phyloP scores from a whole-genome alignment of 768 basidiomycete species.

The Paxillus rubicundulus region DNA sequence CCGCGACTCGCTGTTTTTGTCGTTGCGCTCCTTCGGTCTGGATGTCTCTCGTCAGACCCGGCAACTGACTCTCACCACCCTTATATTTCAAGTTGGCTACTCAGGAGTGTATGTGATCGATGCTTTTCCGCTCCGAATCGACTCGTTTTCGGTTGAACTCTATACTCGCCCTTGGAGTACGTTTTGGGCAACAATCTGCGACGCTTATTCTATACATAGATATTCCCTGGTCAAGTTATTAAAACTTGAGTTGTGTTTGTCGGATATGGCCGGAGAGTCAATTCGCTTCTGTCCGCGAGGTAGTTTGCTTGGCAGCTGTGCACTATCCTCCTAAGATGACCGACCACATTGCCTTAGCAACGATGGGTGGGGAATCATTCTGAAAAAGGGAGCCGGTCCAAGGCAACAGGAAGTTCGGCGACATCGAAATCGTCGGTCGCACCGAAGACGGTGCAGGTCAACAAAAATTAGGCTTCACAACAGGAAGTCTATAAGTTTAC shows the following conservation, averaged over 20 bases:
- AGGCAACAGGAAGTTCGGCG: neutral
- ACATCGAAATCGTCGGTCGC: neutral
- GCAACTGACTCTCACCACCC: slow-evolving; percentile 61
- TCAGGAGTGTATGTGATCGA: slow-evolving; percentile 5
- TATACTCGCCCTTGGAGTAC: slow-evolving; percentile 60
- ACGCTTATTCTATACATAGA: slow-evolving; percentile 12
- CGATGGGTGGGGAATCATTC: slow-evolving; percentile 49
- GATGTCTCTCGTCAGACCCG: slow-evolving; percentile 68
- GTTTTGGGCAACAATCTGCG: slow-evolving; percentile 12
- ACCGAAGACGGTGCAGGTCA: neutral
- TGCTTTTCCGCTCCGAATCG: slow-evolving; percentile 22
- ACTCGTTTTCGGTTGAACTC: slow-evolving; percentile 74
- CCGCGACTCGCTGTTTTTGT: too few species aligned
- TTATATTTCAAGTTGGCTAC: slow-evolving; percentile 41
- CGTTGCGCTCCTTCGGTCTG: slow-evolving; percentile 63
- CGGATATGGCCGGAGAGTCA: slow-evolving; percentile 61
- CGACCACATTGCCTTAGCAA: slow-evolving; percentile 50
- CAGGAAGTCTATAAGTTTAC: too few species aligned
- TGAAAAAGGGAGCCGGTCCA: neutral
- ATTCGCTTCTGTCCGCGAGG: slow-evolving; percentile 55
- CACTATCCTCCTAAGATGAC: slow-evolving; percentile 62
- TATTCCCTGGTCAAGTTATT: slow-evolving; percentile 77
- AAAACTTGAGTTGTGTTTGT: slow-evolving; percentile 76
- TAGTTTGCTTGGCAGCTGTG: slow-evolving; percentile 54
- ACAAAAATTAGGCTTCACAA: neutral